These are phyloP conservation scores for Coniferiporia weirii DNA, from an alignment of 1,284 basidiomycete species.

Conservation along the genomic window DNA sequence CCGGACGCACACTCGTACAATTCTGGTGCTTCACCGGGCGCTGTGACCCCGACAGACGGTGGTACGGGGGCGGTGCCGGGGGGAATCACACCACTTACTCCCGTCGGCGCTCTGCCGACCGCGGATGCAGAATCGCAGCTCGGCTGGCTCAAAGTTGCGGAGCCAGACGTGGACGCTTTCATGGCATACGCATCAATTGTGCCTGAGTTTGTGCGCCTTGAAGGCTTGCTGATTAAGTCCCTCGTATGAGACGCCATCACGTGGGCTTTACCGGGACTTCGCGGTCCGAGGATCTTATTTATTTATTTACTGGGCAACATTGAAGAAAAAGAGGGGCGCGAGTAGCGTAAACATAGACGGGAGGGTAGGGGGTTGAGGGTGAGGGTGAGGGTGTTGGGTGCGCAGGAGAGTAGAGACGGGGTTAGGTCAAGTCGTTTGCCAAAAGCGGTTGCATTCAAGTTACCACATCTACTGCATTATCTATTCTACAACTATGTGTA, in stretches of 20 bases:
- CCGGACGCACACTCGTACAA: conserved; percentile 42
- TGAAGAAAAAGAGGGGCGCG: background rate
- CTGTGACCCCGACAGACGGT: background rate
- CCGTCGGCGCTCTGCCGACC: conserved; percentile 64
- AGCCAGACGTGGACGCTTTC: conserved; percentile 76
- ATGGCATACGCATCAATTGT: conserved; percentile 78
- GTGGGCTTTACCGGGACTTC: background rate
- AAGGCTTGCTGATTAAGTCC: conserved; percentile 65
- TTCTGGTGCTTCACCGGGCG: conserved; percentile 22
- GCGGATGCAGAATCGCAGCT: conserved; percentile 65
- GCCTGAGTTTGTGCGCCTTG: conserved; percentile 74
- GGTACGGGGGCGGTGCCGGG: conserved; percentile 10
- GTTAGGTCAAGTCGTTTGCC: background rate
- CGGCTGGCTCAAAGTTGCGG: conserved; percentile 74
- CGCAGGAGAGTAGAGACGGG: background rate
- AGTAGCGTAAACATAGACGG: background rate
- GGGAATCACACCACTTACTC: conserved; percentile 52
- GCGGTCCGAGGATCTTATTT: background rate
- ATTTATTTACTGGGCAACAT: background rate
- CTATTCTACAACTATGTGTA: background rate
- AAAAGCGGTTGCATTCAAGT: background rate
- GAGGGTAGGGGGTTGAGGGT: background rate
- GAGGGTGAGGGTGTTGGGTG: background rate
- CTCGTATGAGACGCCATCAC: conserved; percentile 37
- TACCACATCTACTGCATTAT: background rate